Percentiles rank a stretch among this genome's conserved stretches.
Evolutionary conservation across 768 basidiomycete species (phyloP).

Genomic region (Mycena floridula): DNA sequence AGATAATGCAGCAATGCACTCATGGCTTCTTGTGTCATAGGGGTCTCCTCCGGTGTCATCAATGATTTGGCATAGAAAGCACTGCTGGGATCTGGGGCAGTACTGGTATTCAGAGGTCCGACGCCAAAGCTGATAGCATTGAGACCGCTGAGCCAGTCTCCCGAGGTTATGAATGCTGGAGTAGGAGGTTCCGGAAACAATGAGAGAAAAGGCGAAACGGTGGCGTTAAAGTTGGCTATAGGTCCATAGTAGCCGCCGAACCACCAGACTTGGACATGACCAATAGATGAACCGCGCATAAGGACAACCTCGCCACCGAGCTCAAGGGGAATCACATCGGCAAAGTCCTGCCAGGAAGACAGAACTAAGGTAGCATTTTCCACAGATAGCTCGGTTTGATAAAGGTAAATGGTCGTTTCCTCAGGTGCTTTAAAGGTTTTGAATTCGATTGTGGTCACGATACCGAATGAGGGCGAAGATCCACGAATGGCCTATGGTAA

Average conservation of each 20-base stretch:
- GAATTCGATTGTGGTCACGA: constrained; percentile 6
- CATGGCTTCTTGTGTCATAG: constrained; percentile 6
- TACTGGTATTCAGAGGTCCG: constrained; percentile 6
- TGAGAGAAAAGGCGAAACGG: constrained; percentile 6
- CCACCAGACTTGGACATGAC: constrained; percentile 5
- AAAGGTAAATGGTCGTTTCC: constrained; percentile 1
- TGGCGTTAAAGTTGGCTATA: constrained; percentile 5
- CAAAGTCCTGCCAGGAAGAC: constrained; percentile 6
- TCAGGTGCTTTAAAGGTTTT: constrained; percentile 3
- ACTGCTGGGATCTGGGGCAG: neutral
- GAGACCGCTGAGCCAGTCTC: constrained; percentile 5
- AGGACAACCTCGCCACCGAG: constrained; percentile 10
- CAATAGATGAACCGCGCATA: constrained; percentile 2
- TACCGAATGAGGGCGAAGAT: constrained; percentile 10
- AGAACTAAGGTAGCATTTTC: constrained; percentile 3
- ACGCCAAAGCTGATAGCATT: constrained; percentile 1
- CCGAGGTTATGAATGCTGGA: constrained; percentile 1
- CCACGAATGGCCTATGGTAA: constrained; percentile 7
- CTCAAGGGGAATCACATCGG: constrained; percentile 1
- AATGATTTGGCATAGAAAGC: constrained; percentile 8
- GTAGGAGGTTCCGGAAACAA: constrained; percentile 2
- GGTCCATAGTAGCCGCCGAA: constrained; percentile 9
- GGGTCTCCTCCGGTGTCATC: constrained; percentile 5
- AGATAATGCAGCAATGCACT: constrained; percentile 1
- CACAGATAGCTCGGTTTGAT: constrained; percentile 5